phyloP scores from a whole-genome alignment of 2,329 filamentous ascomycete species.

The Lachnellula willkommii region DNA sequence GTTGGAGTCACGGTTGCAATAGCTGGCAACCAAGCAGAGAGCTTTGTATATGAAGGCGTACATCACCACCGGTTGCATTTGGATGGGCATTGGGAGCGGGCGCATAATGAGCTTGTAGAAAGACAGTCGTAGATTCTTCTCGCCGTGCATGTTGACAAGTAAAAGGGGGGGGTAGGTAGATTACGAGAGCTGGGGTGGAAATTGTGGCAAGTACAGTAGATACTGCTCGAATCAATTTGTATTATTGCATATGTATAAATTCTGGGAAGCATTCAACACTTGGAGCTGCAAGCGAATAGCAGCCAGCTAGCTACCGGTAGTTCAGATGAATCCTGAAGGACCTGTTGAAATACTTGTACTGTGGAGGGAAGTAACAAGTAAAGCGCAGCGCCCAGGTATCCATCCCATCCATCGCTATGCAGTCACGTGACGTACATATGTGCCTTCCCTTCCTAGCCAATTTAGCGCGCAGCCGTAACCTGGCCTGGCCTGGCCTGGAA shows the following conservation, averaged over 20 bases:
- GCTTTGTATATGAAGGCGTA: conserved; percentile 28
- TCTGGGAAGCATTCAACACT: neutral
- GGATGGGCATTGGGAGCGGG: conserved; percentile 28
- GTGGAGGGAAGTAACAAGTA: too few species aligned
- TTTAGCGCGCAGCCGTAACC: too few species aligned
- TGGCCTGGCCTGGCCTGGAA: too few species aligned
- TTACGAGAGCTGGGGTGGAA: conserved; percentile 1
- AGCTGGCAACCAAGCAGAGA: conserved; percentile 14
- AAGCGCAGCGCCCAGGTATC: too few species aligned
- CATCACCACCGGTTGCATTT: conserved; percentile 21
- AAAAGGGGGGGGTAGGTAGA: conserved; percentile 16
- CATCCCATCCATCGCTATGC: too few species aligned
- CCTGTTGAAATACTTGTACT: too few species aligned
- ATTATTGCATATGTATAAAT: neutral
- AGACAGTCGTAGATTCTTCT: conserved; percentile 24
- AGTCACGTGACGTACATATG: too few species aligned
- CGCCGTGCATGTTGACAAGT: conserved; percentile 12
- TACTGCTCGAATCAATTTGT: neutral
- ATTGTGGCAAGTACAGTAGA: neutral
- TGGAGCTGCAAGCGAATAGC: neutral
- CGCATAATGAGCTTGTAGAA: conserved; percentile 25
- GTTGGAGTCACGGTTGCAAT: conserved; percentile 3
- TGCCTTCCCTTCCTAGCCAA: too few species aligned
- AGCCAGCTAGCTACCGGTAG: too few species aligned
- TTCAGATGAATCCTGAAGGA: too few species aligned